Base-by-base conservation (phyloP, 2,329 filamentous ascomycete species). In the Dothideomycetes sp. region DNA sequence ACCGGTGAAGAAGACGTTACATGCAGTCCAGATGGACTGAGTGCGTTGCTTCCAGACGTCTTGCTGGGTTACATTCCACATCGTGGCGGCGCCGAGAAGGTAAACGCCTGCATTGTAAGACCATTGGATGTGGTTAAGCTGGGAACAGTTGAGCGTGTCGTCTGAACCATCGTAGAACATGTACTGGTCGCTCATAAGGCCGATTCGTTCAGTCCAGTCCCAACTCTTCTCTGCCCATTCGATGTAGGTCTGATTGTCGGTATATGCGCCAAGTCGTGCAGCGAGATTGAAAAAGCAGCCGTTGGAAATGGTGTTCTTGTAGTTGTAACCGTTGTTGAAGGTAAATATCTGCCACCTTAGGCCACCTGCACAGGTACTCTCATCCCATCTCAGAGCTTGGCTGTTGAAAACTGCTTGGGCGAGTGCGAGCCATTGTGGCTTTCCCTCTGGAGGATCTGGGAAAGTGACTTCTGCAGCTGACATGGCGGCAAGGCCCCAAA, bases 251-350 rank as follows among this genome's bases (percentile, higher is more conserved):
- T 55, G 37, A 41, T 64, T 63, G 14, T 54, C 57, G 8, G 61
- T 64, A 46, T 64, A 64, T 16, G 55, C 52, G 4, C 50, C 58
- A 9, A 64, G 51, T 17, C 61, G 52, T 7, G 68, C 58, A 7
- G 64, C 64, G 11, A 73, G 52, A 42, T 71, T 63, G 53, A 72
- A 71, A 47, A 70, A 66, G 34, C 65, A 63, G 15, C 66, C 69
- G 42, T 72, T 72, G 5, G 68, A 68, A 40, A 73, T 70, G 30
- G 64, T 62, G 51, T 91, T 89, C 52, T 69, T 69, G 51, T 70
- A 66, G 36, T 64, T 56, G 47, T 64, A 73, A 7, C 69, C 69
- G 32, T 57, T 60, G 48, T 70, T 70, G 56, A 68, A 69, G 5
- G 61, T 57, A 51, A 64, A 56, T 52, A 59, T 54, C 56, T 61